Evolutionary conservation across 768 basidiomycete species (phyloP).

Genomic region (Suillus cothurnatus): DNA sequence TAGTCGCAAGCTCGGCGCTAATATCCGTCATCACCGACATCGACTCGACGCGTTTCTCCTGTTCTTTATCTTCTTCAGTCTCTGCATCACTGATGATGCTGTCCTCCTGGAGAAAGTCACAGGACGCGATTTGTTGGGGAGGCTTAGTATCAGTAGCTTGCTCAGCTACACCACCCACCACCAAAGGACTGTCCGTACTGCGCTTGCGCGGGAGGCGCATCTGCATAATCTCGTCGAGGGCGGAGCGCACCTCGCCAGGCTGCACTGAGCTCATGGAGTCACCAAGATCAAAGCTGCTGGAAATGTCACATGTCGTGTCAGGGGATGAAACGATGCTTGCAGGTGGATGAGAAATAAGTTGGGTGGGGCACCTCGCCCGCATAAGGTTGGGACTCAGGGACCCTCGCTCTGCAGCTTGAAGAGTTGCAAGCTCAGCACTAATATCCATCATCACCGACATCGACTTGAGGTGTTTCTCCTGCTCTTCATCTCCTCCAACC

Average conservation of each 20-base stretch:
- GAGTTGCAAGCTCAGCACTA: constrained; percentile 53
- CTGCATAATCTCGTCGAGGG: constrained; percentile 64
- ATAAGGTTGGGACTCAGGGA: background rate
- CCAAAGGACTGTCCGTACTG: constrained; percentile 45
- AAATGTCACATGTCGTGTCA: constrained; percentile 27
- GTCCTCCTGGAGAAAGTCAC: constrained; percentile 3
- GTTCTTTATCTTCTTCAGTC: constrained; percentile 17
- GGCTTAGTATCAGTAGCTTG: background rate
- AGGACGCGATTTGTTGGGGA: background rate
- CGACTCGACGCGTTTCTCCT: constrained; percentile 41
- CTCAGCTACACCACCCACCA: constrained; percentile 12
- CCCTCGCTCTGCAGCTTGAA: constrained; percentile 43
- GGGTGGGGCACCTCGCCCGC: constrained; percentile 29
- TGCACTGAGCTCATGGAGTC: constrained; percentile 53
- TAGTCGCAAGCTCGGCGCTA: constrained; percentile 53
- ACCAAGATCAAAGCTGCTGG: constrained; percentile 27
- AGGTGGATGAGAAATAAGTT: constrained; percentile 9
- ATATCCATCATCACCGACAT: constrained; percentile 37
- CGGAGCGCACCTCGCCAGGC: constrained; percentile 73
- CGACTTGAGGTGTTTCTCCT: constrained; percentile 32
- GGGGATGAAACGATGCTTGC: constrained; percentile 19
- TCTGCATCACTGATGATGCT: constrained; percentile 18
- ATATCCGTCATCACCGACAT: constrained; percentile 37
- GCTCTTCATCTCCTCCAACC: constrained; percentile 16
- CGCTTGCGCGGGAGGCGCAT: constrained; percentile 46